Evolutionary conservation across 805 yeast genomes (phyloP), one percentile per base, ranked within the genome.

Genomic region (Kregervanrija fluxuum): DNA sequence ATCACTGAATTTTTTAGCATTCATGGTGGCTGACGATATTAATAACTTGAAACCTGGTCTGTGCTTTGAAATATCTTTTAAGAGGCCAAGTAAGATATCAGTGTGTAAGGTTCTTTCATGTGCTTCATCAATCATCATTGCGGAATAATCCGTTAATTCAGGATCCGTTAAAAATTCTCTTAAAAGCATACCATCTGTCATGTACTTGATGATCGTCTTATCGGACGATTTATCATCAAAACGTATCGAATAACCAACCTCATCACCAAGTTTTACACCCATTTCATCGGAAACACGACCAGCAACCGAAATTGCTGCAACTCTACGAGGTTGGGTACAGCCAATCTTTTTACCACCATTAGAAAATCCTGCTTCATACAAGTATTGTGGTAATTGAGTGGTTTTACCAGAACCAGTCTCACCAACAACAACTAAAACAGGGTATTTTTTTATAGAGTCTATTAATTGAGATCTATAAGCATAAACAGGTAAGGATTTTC

Each of bases 391-490:
- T 9, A 90, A 60, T 61, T 90, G 97, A 0, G 97, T 90, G 0
- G 97, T 90, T 57, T 90, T 90, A 56, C 97, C 97, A 0, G 96
- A 89, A 38, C 97, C 99, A 0, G 99, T 91, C 60, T 91, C 97
- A 48, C 98, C 98, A 46, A 89, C 85, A 8, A 91, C 77, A 5
- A 91, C 74, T n/a, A 81, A 66, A 0, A 90, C 88, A 57, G 86
- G 95, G 53, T 83, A 73, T 28, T 73, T 66, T 17, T 63, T 59
- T 9, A 90, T 73, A 0, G 86, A 80, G 0, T 70, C 67, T 30
- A 90, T 61, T 13, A 90, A 71, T 32, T 77, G 71, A 2, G 73
- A 67, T 38, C 90, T 67, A 54, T 75, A 82, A 42, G 71, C 65
- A 54, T 70, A 88, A 1, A 89, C 95, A 0, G 97, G 97, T 13